These are phyloP conservation scores for Candida sonorensis DNA, from an alignment of 805 yeast genomes.

Conservation along the genomic window DNA sequence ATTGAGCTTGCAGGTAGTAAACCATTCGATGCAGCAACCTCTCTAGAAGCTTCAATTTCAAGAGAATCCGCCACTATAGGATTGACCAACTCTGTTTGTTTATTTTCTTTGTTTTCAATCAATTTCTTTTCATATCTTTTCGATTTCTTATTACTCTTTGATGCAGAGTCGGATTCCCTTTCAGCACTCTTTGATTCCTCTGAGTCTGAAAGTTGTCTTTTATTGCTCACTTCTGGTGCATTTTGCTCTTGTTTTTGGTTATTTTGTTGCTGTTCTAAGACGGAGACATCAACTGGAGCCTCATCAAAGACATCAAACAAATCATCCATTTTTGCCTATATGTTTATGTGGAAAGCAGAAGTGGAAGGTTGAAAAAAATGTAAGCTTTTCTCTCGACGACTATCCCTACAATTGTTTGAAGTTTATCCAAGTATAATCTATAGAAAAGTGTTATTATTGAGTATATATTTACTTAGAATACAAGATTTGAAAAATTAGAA, in stretches of 20 bases:
- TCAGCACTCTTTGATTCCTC: constrained; percentile 1
- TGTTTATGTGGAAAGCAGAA: too few species aligned
- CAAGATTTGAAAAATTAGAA: constrained; percentile 1
- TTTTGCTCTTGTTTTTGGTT: constrained; percentile 2
- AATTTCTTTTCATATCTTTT: constrained; percentile 25
- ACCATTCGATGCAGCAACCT: constrained; percentile 78
- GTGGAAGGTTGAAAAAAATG: too few species aligned
- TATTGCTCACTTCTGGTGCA: constrained; percentile 7
- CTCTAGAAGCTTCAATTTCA: constrained; percentile 85
- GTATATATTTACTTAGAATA: too few species aligned
- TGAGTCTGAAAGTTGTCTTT: constrained; percentile 8
- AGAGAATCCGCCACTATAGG: constrained; percentile 83
- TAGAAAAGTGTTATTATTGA: too few species aligned
- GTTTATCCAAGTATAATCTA: too few species aligned
- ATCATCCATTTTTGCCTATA: constrained; percentile 35
- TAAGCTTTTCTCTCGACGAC: too few species aligned
- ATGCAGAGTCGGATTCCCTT: too few species aligned
- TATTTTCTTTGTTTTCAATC: constrained; percentile 13
- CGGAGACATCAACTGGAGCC: constrained; percentile 31
- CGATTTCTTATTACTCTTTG: constrained; percentile 25
- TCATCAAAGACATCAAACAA: constrained; percentile 59
- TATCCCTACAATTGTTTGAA: neutral
- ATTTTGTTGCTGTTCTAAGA: constrained; percentile 12
- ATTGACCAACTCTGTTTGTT: constrained; percentile 27
- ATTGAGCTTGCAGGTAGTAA: constrained; percentile 31